Evolutionary conservation across 75 land plant species (phyloP).

Genomic region (Cupressus sempervirens): DNA sequence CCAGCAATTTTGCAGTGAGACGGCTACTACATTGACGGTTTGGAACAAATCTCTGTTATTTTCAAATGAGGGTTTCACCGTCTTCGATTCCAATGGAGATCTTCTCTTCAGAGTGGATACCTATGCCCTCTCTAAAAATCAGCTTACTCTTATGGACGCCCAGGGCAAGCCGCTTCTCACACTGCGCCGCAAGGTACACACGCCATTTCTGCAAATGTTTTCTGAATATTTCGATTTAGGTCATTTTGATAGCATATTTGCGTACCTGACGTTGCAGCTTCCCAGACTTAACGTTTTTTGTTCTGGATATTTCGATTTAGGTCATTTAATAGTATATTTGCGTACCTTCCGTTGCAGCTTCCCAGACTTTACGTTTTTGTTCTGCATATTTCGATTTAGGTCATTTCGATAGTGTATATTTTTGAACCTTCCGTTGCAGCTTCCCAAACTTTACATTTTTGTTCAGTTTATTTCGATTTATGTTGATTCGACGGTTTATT

Average conservation of each 20-base stretch:
- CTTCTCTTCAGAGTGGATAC: constrained; percentile 47
- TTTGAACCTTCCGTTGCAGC: constrained; percentile 12
- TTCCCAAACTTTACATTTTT: constrained; percentile 31
- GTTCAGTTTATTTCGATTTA: too few relatives aligned
- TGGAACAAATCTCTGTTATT: constrained; percentile 52
- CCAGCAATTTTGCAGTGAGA: constrained; percentile 18
- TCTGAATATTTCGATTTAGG: neutral
- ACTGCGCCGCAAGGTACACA: constrained; percentile 41
- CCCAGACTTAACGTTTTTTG: constrained; percentile 45
- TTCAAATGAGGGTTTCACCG: constrained; percentile 33
- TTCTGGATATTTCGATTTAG: neutral
- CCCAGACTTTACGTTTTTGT: constrained; percentile 43
- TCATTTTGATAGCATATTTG: neutral
- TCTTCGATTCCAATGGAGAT: constrained; percentile 18
- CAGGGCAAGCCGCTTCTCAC: constrained; percentile 46
- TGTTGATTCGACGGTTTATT: too few relatives aligned
- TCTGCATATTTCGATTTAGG: neutral
- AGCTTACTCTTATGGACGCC: constrained; percentile 54
- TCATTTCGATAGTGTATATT: neutral
- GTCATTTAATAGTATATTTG: neutral
- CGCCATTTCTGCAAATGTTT: neutral
- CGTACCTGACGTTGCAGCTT: constrained; percentile 17
- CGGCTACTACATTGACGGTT: constrained; percentile 45
- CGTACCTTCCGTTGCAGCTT: constrained; percentile 18
- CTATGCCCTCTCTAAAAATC: constrained; percentile 5